Base-by-base conservation (phyloP, 129 eudicot genomes). In the Saposhnikovia divaricata region DNA sequence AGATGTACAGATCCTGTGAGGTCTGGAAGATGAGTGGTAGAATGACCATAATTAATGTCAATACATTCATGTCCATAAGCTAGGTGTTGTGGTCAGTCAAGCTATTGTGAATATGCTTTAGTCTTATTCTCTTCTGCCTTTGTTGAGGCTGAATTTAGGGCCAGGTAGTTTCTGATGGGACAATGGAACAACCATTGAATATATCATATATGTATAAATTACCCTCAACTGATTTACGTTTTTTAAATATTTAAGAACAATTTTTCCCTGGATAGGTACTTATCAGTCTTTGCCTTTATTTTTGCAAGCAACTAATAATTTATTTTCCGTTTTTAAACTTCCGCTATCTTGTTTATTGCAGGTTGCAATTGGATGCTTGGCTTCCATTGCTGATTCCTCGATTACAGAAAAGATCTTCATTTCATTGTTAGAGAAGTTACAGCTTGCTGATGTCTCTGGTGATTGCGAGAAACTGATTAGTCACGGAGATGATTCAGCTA, bases 321-420 rank as follows among this genome's bases (percentile, higher is more conserved):
- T 19, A 18, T 10, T 2, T 73, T n/a, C 9, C 9, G 12, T 44
- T 75, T 70, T 82, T 48, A 65, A 31, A 79, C 42, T 78, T 75
- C 75, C 0, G 18, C 79, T 13, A 39, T 78, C 76, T 78, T 27
- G 50, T 85, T 27, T 34, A 78, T 79, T 69, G 43, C 89, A 95
- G 99, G 92, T 87, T 78, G 89, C 97, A 70, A 87, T 95, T 79
- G 77, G 78, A 51, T 90, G 96, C 88, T 77, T 95, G 88, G 88
- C 88, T 72, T 86, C 88, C 19, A 83, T 95, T 51, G 77, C 92
- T n/a, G 96, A 96, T 76, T 81, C 98, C 77, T 86, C 87, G 2
- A 72, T 86, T 48, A 84, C 85, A 31, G 86, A 86, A 71, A 79
- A 78, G 51, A 82, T 96, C 28, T 86, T 92, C 70, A 74, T 83